Base-by-base conservation (phyloP, 176 grass and related monocot species). In the Bothriochloa decipiens region DNA sequence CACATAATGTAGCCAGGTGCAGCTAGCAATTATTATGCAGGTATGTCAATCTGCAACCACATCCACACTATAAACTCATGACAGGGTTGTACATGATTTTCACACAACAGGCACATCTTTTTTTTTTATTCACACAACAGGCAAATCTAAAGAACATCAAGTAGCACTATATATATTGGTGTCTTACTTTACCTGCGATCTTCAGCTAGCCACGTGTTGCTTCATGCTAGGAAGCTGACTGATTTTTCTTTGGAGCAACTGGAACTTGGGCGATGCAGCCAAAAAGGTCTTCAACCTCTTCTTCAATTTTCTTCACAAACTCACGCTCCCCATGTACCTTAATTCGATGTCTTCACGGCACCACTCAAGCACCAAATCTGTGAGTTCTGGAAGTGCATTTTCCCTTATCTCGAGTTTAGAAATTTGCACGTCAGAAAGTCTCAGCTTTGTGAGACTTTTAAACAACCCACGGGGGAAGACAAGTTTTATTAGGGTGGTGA, bases 311-410 rank as follows among this genome's bases (percentile, higher is more conserved):
- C 8, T 70, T 70, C 8, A 70, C 67, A 41, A 70, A 70, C 8
- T 41, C 35, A 70, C 18, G 67, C 67, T 70, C 57, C 3, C 57
- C 57, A 61, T 23, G 0, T 25, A 62, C 58, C 58, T 12, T 3
- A 26, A 62, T 62, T 26, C 0, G 26, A 75, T 50, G 8, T 35
- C 46, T 5, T 55, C 27, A 22, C 0, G 0, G 46, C 55, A 35
- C 16, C 13, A 52, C 16, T 11, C 14, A 53, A 75, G 0, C 16
- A 2, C 46, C 72, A 75, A 53, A 50, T 53, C 46, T 5, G 0
- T 55, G 72, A 75, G 72, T 49, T 75, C 46, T 50, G 16, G 46
- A 75, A 75, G 46, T 49, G 46, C 72, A 29, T 16, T 11, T 22
- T 75, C 4, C 15, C 29, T 15, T 55, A 75, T 75, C 15, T 53